Conservation (phyloP, 2,329 filamentous ascomycete genomes). For the Fusarium chaquense region DNA sequence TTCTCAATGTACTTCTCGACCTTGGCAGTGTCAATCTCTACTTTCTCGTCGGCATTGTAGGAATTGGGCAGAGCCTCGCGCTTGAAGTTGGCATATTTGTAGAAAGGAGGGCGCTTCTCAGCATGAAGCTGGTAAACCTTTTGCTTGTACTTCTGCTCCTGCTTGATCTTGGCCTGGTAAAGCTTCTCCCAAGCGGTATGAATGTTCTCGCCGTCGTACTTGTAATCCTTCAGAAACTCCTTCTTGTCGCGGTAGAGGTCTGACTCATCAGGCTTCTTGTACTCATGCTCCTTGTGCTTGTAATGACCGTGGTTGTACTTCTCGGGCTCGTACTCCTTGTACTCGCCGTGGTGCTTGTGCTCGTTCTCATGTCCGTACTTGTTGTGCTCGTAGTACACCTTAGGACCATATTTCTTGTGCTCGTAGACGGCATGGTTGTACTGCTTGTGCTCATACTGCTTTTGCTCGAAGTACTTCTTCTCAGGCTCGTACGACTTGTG, state of each 20-base stretch:
- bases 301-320: background rate
- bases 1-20: constrained; percentile 13
- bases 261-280: background rate
- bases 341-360: background rate
- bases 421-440: background rate
- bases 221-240: background rate
- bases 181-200: constrained; percentile 11
- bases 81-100: background rate
- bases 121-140: constrained; percentile 1
- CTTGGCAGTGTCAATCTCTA: constrained; percentile 18
- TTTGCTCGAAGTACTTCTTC: background rate
- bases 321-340: constrained; percentile 1
- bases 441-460: background rate
- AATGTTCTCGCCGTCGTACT: background rate
- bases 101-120: background rate
- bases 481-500: background rate
- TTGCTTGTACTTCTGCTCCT: constrained; percentile 1
- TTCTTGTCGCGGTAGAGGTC: background rate
- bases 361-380: background rate
- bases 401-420: constrained; percentile 1
- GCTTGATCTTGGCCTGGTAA: background rate
- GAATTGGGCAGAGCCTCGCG: background rate
- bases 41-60: background rate
- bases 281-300: background rate
- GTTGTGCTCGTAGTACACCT: constrained; percentile 1